phyloP scores from a whole-genome alignment of 2,329 filamentous ascomycete species.

The Chalaropsis ovoidea region DNA sequence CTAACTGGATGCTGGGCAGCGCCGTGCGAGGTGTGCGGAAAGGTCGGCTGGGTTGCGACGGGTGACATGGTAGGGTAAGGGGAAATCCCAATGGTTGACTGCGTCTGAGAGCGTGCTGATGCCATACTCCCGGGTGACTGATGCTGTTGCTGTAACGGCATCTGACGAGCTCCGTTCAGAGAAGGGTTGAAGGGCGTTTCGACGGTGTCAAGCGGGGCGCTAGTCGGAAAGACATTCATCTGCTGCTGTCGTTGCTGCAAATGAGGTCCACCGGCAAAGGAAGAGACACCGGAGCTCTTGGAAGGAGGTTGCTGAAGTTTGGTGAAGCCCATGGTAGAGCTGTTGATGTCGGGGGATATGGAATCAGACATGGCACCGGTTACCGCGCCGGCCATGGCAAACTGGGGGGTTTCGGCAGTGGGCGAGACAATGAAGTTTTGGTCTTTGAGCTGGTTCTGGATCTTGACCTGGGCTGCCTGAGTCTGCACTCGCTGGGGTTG shows the following conservation, averaged over 20 bases:
- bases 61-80: constrained; percentile 46
- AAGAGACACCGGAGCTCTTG: background rate
- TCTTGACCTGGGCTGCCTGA: constrained; percentile 34
- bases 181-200: constrained; percentile 22
- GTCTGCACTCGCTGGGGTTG: constrained; percentile 1
- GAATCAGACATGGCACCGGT: constrained; percentile 28
- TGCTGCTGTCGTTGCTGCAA: constrained; percentile 15
- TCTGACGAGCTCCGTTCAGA: constrained; percentile 15
- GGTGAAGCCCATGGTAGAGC: constrained; percentile 36
- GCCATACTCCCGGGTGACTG: constrained; percentile 20
- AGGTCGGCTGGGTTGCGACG: constrained; percentile 41
- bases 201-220: constrained; percentile 22
- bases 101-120: constrained; percentile 8
- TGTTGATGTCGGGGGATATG: constrained; percentile 41
- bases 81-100: constrained; percentile 30
- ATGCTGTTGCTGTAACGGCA: background rate
- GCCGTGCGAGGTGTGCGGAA: constrained; percentile 33
- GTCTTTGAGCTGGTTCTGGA: constrained; percentile 36
- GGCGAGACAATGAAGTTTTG: constrained; percentile 33
- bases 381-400: background rate
- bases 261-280: background rate
- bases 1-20: constrained; percentile 39
- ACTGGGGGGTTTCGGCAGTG: constrained; percentile 31
- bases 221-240: constrained; percentile 27
- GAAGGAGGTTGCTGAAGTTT: constrained; percentile 30